Conservation (phyloP, 2,329 filamentous ascomycete species). For the Monilinia laxa region DNA sequence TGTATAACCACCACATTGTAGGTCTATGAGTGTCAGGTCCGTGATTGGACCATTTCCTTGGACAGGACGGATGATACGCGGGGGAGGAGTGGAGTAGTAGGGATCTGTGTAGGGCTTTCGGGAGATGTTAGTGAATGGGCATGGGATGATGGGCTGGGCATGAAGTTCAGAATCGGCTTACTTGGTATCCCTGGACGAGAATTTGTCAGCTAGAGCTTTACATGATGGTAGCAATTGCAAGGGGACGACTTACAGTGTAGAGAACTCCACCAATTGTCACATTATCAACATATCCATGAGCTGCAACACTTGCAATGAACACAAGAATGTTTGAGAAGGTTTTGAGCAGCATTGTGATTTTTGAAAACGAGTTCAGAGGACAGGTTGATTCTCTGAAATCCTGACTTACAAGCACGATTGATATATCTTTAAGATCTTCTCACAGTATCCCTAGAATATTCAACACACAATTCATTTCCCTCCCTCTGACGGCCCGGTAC, state of each 20-base stretch:
- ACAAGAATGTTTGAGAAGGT: slow-evolving; percentile 25
- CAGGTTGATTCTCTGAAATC: not conserved
- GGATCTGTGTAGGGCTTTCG: slow-evolving; percentile 46
- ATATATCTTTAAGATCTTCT: not conserved
- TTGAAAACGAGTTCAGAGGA: not conserved
- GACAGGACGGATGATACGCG: slow-evolving; percentile 57
- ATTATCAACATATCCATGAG: slow-evolving; percentile 32
- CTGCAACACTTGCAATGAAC: slow-evolving; percentile 25
- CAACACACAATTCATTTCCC: not conserved
- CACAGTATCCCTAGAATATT: not conserved
- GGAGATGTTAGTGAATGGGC: not conserved
- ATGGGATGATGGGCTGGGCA: slow-evolving; percentile 9
- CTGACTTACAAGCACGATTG: not conserved
- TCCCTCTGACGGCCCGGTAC: not conserved
- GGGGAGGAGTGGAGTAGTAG: slow-evolving; percentile 44
- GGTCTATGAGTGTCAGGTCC: slow-evolving; percentile 52
- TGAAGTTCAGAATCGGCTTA: slow-evolving; percentile 29
- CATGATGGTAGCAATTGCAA: no score
- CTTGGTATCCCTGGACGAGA: slow-evolving; percentile 38
- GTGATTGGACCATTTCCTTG: slow-evolving; percentile 59
- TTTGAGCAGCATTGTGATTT: slow-evolving; percentile 11
- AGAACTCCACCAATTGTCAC: slow-evolving; percentile 33
- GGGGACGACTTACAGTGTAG: slow-evolving; percentile 20
- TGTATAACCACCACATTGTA: slow-evolving; percentile 57
- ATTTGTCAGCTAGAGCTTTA: not conserved